These are phyloP conservation scores for Datisca glomerata DNA, from an alignment of 306 rosid genomes.

Conservation along the genomic window DNA sequence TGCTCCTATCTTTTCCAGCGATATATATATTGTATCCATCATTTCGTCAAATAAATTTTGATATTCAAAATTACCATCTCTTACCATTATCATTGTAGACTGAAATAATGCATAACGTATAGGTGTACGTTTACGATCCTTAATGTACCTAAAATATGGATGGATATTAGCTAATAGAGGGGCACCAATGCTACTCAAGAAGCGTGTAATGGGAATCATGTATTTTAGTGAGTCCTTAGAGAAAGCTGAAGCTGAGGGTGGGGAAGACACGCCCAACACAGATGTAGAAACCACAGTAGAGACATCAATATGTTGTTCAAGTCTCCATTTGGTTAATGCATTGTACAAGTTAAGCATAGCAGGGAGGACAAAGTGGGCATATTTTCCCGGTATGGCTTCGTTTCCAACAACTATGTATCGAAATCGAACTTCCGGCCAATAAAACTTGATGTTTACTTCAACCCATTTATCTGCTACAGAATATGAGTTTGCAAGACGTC, in stretches of 20 bases:
- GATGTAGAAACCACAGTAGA: constrained; percentile 32
- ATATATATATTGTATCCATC: constrained; percentile 36
- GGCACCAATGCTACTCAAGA: constrained; percentile 21
- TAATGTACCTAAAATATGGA: constrained; percentile 28
- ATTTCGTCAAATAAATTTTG: constrained; percentile 27
- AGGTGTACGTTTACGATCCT: neutral
- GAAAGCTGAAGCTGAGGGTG: constrained; percentile 30
- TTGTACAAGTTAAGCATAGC: constrained; percentile 27
- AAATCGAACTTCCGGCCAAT: constrained; percentile 22
- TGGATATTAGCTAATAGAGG: constrained; percentile 62
- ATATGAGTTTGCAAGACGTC: constrained; percentile 14
- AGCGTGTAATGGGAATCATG: constrained; percentile 27
- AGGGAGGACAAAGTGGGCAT: constrained; percentile 13
- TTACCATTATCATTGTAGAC: constrained; percentile 14
- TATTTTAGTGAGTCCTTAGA: constrained; percentile 7
- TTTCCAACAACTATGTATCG: constrained; percentile 39
- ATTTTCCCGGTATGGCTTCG: constrained; percentile 16
- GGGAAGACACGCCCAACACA: constrained; percentile 19
- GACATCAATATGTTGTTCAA: constrained; percentile 40
- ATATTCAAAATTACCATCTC: constrained; percentile 22
- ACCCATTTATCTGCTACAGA: constrained; percentile 38
- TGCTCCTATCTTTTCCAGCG: constrained; percentile 39
- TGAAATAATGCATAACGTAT: constrained; percentile 36
- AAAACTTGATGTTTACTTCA: constrained; percentile 11
- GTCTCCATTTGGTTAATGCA: constrained; percentile 23